phyloP scores from a whole-genome alignment of 2,329 filamentous ascomycete species.

The Verruconis gallopava region DNA sequence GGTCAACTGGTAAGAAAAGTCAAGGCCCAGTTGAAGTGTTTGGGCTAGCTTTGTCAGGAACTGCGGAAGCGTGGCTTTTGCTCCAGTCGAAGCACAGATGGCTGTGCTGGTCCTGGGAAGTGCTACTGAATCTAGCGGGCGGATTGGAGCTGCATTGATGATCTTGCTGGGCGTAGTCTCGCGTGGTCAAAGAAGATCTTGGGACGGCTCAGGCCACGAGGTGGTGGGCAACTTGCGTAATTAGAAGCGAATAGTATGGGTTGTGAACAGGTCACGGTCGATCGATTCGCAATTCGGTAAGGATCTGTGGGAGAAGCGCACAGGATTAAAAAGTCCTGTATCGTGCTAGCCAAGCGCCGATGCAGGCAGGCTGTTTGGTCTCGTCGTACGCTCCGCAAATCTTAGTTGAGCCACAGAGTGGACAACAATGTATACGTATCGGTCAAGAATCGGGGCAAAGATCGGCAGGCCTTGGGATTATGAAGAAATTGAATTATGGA shows the following conservation, averaged over 20 bases:
- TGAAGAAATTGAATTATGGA: neutral
- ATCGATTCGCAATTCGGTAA: neutral
- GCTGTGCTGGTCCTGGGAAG: slow-evolving; percentile 1
- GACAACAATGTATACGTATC: neutral
- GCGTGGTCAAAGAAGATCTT: slow-evolving; percentile 17
- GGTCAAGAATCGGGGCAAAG: neutral
- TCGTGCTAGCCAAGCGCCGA: slow-evolving; percentile 4
- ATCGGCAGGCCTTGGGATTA: neutral
- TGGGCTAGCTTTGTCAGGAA: slow-evolving; percentile 21
- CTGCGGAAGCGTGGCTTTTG: slow-evolving; percentile 8
- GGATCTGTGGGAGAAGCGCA: neutral
- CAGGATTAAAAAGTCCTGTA: slow-evolving; percentile 2
- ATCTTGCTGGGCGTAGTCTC: slow-evolving; percentile 24
- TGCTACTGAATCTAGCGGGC: slow-evolving; percentile 16
- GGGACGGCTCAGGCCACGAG: slow-evolving; percentile 7
- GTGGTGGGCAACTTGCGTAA: slow-evolving; percentile 1
- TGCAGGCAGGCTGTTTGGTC: slow-evolving; percentile 1
- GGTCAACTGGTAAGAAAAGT: slow-evolving; percentile 4
- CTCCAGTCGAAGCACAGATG: neutral
- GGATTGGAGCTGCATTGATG: slow-evolving; percentile 19
- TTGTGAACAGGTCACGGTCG: neutral
- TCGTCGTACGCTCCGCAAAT: neutral
- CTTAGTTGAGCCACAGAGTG: slow-evolving; percentile 1
- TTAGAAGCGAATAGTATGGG: slow-evolving; percentile 1
- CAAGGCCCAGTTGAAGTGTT: slow-evolving; percentile 3